These are phyloP conservation scores for Neospora caninum DNA, from an alignment of 169 alveolate species.

Conservation along the genomic window DNA sequence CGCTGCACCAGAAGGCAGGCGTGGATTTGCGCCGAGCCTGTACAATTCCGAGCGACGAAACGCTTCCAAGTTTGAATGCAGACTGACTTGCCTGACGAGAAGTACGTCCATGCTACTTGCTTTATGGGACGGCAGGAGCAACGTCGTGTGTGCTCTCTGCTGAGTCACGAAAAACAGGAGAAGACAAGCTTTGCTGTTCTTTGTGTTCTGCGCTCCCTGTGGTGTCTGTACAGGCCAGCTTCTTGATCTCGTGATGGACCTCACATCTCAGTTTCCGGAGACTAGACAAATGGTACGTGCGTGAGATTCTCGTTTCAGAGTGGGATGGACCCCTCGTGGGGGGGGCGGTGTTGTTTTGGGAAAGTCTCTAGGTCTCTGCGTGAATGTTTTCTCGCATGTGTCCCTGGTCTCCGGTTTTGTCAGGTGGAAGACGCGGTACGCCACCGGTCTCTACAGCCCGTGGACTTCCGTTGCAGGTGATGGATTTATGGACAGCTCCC, in stretches of 20 bases:
- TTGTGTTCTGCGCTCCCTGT: background rate
- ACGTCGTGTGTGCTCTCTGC: background rate
- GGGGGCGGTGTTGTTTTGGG: too few species aligned
- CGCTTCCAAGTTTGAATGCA: background rate
- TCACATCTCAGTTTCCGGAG: slow-evolving; percentile 14
- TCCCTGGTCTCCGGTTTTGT: too few species aligned
- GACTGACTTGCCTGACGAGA: background rate
- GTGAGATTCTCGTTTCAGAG: too few species aligned
- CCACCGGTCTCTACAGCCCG: background rate
- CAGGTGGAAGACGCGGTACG: background rate
- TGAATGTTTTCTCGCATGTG: too few species aligned
- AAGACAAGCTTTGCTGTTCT: background rate
- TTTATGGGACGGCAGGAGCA: background rate
- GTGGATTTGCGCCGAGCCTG: background rate
- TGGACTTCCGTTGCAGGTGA: too few species aligned
- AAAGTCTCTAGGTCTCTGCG: too few species aligned
- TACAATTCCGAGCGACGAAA: background rate
- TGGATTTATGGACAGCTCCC: too few species aligned
- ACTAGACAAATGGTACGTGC: slow-evolving; percentile 3
- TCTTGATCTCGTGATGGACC: slow-evolving; percentile 2
- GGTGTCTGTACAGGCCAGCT: slow-evolving; percentile 21
- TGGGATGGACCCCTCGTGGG: too few species aligned
- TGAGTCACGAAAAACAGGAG: background rate
- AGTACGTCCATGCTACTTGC: background rate
- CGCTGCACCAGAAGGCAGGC: background rate